Evolutionary conservation across 768 basidiomycete genomes (phyloP), one percentile per base, ranked within the genome.

Genomic region (Hortiboletus flavorubellus): DNA sequence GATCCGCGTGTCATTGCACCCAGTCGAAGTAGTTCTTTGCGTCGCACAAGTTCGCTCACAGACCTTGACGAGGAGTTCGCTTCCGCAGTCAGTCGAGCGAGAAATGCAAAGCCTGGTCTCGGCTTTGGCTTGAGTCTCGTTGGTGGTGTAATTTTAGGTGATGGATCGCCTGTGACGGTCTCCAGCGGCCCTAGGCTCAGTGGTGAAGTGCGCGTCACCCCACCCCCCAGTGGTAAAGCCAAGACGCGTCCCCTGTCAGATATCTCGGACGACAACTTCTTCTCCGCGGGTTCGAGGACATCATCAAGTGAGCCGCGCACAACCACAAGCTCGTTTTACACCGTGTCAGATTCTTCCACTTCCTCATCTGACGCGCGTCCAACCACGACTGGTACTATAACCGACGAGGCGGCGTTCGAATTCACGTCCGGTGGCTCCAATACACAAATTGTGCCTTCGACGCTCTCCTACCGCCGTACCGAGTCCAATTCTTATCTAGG

Each of bases 1-100:
- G 90, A 89, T 61, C 78, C 80, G 16, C 81, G 90, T 8, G 84
- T 83, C 14, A 92, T 93, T 56, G 80, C 81, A 8, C 84, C 87
- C 4, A 83, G 84, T 51, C 77, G 83, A 35, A 82, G 81, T 62
- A 80, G 79, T 54, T 80, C 78, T 1, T 59, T 84, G 26, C 74
- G 82, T 37, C 74, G 87, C 41, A 88, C 86, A n/a, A 86, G 82
- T 42, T 91, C 87, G 0, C 78, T 88, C 73, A 86, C 86, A 0
- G 90, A 92, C 62, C 73, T 93, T n/a, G 89, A 76, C 69, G 75
- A 82, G 53, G 85, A 79, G 52, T 83, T 78, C 44, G 77, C 73
- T 37, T 74, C 73, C 23, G 80, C 74, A 21, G 66, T 78, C 45
- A 70, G 72, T 52, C 73, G 72, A 40, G 77, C 73, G 31, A 72